Base-by-base conservation (phyloP, 495 filamentous ascomycete species). In the Lasiosphaeria miniovina region DNA sequence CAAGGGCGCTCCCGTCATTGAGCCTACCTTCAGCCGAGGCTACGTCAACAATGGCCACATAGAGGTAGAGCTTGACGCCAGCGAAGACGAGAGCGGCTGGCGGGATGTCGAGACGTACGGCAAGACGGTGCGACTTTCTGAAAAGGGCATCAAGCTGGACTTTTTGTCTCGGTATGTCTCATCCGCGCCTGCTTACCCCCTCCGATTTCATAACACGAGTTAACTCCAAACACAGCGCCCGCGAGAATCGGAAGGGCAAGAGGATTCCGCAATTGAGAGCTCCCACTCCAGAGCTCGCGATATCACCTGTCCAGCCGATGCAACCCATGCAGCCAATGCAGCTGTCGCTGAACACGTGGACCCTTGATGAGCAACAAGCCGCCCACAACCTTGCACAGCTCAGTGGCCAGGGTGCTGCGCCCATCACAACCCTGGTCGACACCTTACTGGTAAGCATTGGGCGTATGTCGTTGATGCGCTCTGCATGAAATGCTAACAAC, bases 31-130 rank as follows among this genome's bases (percentile, higher is more conserved):
- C 72, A 75, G 65, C 57, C 77, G 90, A 54, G 90, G 87, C 52
- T 76, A 85, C 60, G 77, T 72, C 57, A 93, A 92, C 73, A 88
- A 90, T 60, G 91, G 92, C 24, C 75, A 86, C 63, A 88, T 96
- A 64, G 91, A 96, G 51, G 76, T 95, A 31, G 85, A 87, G 40
- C 76, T 86, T 45, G 84, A 89, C 24, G 80, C 83, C 43, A 82
- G 86, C 51, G 75, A 74, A 4, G 61, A 70, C 10, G 65, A 69
- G 17, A 65, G 62, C 4, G 71, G 71, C 36, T 80, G 77, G 78
- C 69, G 66, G 36, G 65, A 74, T 38, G 50, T 74, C 35, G 71
- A 70, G 40, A 74, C 77, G 12, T 84, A 82, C 38, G 88, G 86
- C 31, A 78, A 84, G 11, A 75, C 87, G 36, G 89, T 88, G 70